phyloP scores from a whole-genome alignment of 2,329 filamentous ascomycete genomes.

The Incumbomyces lentus region DNA sequence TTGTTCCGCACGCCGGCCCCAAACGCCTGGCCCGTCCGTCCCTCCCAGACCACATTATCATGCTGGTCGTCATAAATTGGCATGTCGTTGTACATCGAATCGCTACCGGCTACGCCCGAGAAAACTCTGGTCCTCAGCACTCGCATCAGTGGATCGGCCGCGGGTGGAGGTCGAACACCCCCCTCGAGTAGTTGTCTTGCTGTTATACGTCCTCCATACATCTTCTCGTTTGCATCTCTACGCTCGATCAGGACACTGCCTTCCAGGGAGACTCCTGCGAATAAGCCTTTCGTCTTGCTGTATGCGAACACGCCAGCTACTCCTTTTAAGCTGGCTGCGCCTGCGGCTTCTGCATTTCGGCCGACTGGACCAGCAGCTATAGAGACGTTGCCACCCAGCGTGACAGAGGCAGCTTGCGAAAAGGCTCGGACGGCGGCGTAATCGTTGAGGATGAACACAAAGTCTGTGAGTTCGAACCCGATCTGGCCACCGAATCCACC shows the following conservation, averaged over 20 bases:
- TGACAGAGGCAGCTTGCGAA: constrained; percentile 81
- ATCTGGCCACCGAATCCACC: constrained; percentile 42
- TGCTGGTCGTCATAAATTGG: constrained; percentile 78
- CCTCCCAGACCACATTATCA: constrained; percentile 78
- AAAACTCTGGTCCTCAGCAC: constrained; percentile 81
- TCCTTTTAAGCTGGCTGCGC: constrained; percentile 78
- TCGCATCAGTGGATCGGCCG: constrained; percentile 72
- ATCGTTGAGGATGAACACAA: constrained; percentile 98
- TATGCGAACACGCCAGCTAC: constrained; percentile 93
- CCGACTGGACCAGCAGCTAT: constrained; percentile 90
- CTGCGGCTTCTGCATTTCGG: constrained; percentile 89
- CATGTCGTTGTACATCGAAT: constrained; percentile 83
- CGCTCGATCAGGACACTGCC: constrained; percentile 88
- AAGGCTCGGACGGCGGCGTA: constrained; percentile 81
- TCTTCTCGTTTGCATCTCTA: constrained; percentile 91
- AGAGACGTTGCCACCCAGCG: constrained; percentile 90
- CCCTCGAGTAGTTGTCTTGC: constrained; percentile 75
- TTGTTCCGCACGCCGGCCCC: constrained; percentile 54
- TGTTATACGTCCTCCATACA: constrained; percentile 75
- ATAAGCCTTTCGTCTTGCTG: constrained; percentile 94
- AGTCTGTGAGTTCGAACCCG: constrained; percentile 47
- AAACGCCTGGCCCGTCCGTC: constrained; percentile 57
- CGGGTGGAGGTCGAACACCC: constrained; percentile 63
- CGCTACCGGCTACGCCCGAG: constrained; percentile 49
- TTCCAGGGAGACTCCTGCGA: constrained; percentile 89